A percentile compares a stretch with the other conserved stretches of the same genome.
phyloP scores from a whole-genome alignment of 371 early-diverging fungal species.

The Haplosporangium sp. region DNA sequence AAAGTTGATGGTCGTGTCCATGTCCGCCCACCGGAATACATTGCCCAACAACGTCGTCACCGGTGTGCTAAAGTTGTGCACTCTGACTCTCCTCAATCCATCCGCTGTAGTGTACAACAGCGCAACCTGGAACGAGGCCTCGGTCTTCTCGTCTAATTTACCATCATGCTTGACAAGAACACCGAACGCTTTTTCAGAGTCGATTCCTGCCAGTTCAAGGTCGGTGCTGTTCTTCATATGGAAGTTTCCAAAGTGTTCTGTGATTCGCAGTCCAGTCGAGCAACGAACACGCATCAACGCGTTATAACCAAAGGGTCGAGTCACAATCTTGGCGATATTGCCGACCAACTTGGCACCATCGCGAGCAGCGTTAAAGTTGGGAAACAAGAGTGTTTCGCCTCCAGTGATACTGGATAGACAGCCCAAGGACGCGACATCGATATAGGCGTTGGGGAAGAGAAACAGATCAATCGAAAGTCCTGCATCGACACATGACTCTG shows the following conservation, averaged over 20 bases:
- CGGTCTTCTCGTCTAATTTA: constrained; percentile 84
- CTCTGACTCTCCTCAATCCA: constrained; percentile 93
- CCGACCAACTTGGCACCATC: constrained; percentile 76
- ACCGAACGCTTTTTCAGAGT: constrained; percentile 85
- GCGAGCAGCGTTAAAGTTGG: constrained; percentile 74
- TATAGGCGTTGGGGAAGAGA: constrained; percentile 86
- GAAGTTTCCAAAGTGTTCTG: constrained; percentile 94
- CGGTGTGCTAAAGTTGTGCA: constrained; percentile 88
- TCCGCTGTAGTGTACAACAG: constrained; percentile 90
- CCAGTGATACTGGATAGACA: constrained; percentile 84
- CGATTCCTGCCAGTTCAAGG: constrained; percentile 89
- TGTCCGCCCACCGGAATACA: constrained; percentile 91
- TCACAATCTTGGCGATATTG: constrained; percentile 76
- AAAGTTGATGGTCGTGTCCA: constrained; percentile 91
- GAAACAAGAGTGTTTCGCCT: constrained; percentile 87
- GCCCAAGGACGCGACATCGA: constrained; percentile 90
- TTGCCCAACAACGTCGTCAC: constrained; percentile 80
- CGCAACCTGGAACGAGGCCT: constrained; percentile 90
- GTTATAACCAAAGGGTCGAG: constrained; percentile 89
- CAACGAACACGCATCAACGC: constrained; percentile 90
- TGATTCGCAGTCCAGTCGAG: constrained; percentile 85
- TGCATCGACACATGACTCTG: constrained; percentile 76
- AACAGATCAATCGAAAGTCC: constrained; percentile 92
- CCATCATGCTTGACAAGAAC: constrained; percentile 89
- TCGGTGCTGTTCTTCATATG: constrained; percentile 92